phyloP scores from a whole-genome alignment of 371 early-diverging fungal species.

The Phascolomyces articulosus region DNA sequence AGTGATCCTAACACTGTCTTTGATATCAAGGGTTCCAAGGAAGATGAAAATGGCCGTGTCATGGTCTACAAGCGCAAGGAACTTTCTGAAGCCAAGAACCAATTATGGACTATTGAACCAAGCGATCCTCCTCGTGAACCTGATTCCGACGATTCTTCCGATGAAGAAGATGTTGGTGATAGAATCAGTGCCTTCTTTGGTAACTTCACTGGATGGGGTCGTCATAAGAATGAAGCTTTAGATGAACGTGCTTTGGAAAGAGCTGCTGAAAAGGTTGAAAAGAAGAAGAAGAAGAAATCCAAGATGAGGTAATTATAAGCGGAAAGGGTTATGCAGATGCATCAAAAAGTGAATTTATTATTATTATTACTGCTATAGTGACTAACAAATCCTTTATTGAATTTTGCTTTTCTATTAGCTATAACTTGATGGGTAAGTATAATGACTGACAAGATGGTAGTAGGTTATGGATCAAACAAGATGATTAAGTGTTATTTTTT shows the following conservation, averaged over 20 bases:
- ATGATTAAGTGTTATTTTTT: too few species aligned
- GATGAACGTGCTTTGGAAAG: conserved; percentile 36
- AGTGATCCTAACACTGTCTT: conserved; percentile 29
- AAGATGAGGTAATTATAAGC: conserved; percentile 28
- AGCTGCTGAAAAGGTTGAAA: conserved; percentile 48
- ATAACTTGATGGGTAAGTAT: conserved; percentile 60
- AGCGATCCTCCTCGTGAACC: conserved; percentile 42
- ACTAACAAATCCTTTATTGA: too few species aligned
- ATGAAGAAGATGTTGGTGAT: conserved; percentile 4
- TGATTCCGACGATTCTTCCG: conserved; percentile 5
- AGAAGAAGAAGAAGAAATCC: conserved; percentile 40
- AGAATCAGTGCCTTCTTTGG: conserved; percentile 49
- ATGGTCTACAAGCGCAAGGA: conserved; percentile 41
- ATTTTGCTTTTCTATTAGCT: too few species aligned
- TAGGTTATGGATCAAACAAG: too few species aligned
- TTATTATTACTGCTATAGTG: too few species aligned
- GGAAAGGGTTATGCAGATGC: too few species aligned
- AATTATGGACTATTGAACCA: conserved; percentile 38
- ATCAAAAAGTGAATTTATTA: too few species aligned
- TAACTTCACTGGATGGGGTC: conserved; percentile 45
- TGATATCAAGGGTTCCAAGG: conserved; percentile 35
- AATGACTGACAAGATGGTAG: too few species aligned
- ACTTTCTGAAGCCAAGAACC: conserved; percentile 34
- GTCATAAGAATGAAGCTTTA: conserved; percentile 31
- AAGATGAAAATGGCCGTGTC: conserved; percentile 30